Evolutionary conservation across 2,329 filamentous ascomycete genomes (phyloP), one percentile per base, ranked within the genome.

Genomic region (Ceratocystis ficicola): DNA sequence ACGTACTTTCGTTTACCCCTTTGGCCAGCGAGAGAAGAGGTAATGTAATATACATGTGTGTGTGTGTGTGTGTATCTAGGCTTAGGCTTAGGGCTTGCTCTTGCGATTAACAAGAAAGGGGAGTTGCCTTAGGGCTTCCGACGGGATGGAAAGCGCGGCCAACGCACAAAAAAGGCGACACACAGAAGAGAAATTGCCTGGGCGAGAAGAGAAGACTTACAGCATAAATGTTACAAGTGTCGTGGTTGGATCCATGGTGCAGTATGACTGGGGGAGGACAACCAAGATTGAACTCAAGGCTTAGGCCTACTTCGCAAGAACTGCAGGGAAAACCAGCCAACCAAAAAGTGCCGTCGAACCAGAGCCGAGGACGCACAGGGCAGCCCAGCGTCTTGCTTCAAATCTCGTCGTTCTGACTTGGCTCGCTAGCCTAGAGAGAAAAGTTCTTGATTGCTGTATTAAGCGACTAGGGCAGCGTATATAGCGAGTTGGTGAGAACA

Each of bases 171-270:
- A 44, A 63, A 17, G 7, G 10, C 44, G 5, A 63, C n/a, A n/a
- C 30, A 25, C 2, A 46, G 41, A 52, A 52, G 20, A 36, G n/a
- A 52, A 41, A 32, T 22, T 55, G 22, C 36, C 17, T 17, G 55
- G 36, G 17, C 22, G 25, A 22, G 46, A 55, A 36, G 25, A 22
- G 46, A 55, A 36, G 12, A 84, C 83, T 83, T 77, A 86, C 84
- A 86, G 75, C 75, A 85, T 80, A 73, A 88, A 88, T 68, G 86
- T 87, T 73, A 87, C 81, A 70, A 88, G 82, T 67, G 86, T 86
- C 25, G 85, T 87, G 52, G 79, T 79, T 64, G 82, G 82, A 74
- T 84, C 81, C 82, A 84, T 83, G 72, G 64, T 70, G 69, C 36
- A 41, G 36, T 15, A 41, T 3, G 10, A 41, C 36, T 1, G 36